These are phyloP conservation scores for Calonectria henricotiae DNA, from an alignment of 2,329 filamentous ascomycete species.

Conservation along the genomic window DNA sequence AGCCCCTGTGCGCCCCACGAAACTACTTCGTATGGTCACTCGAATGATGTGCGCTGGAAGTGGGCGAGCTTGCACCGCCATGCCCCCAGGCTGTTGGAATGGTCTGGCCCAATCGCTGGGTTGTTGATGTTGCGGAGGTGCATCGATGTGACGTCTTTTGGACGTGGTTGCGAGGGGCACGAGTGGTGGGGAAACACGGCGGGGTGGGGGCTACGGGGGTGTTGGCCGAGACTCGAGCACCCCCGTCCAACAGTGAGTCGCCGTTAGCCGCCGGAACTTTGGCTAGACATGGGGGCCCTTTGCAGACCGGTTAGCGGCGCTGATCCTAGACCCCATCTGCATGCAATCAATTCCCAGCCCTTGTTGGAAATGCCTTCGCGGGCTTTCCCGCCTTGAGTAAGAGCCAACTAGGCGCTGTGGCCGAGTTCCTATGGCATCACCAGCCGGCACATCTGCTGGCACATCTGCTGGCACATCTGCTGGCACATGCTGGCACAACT, in stretches of 20 bases:
- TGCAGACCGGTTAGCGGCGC: not conserved
- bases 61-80: constrained; percentile 8
- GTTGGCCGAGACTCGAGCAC: constrained; percentile 6
- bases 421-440: not conserved
- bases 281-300: constrained; percentile 14
- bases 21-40: not conserved
- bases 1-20: constrained; percentile 26
- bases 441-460: not conserved
- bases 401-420: not conserved
- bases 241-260: constrained; percentile 4
- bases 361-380: not conserved
- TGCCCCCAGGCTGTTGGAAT: not conserved
- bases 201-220: not conserved
- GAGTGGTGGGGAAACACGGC: constrained; percentile 10
- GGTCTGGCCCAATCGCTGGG: constrained; percentile 24
- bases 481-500: too few species aligned
- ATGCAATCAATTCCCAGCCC: constrained; percentile 16
- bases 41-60: constrained; percentile 22
- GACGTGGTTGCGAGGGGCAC: constrained; percentile 19
- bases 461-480: not conserved
- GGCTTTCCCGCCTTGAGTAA: constrained; percentile 19
- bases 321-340: constrained; percentile 15
- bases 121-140: constrained; percentile 2
- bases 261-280: constrained; percentile 24
- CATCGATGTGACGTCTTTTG: constrained; percentile 26